A percentile compares a stretch with the other conserved stretches of the same genome.
Evolutionary conservation across 129 eudicot genomes (phyloP).

Genomic region (Ambrosia trifida): DNA sequence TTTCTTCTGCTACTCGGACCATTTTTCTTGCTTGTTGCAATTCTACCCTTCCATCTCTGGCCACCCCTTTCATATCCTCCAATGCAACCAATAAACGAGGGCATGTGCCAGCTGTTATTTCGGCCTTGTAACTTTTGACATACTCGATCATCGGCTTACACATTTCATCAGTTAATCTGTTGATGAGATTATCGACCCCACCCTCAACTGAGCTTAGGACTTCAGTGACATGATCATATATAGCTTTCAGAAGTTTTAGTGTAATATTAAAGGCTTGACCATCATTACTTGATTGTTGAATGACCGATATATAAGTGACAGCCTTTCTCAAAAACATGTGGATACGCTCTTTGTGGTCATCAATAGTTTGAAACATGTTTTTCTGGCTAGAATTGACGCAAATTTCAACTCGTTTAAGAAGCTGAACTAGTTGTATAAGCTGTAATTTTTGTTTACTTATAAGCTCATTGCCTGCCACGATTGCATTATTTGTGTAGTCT

Average conservation of each 20-base stretch:
- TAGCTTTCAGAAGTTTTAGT: slow-evolving; percentile 52
- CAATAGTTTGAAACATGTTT: slow-evolving; percentile 47
- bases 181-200: slow-evolving; percentile 58
- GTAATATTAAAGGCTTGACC: slow-evolving; percentile 40
- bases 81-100: slow-evolving; percentile 45
- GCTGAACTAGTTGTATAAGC: slow-evolving; percentile 51
- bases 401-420: slow-evolving; percentile 56
- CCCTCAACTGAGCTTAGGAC: slow-evolving; percentile 60
- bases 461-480: slow-evolving; percentile 60
- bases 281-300: slow-evolving; percentile 49
- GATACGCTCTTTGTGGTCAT: slow-evolving; percentile 44
- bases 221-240: slow-evolving; percentile 40
- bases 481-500: slow-evolving; percentile 47
- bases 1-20: slow-evolving; percentile 51
- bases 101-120: slow-evolving; percentile 55
- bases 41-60: slow-evolving; percentile 47
- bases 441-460: slow-evolving; percentile 52
- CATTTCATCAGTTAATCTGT: slow-evolving; percentile 50
- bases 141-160: slow-evolving; percentile 65
- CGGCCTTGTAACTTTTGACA: slow-evolving; percentile 51
- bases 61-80: slow-evolving; percentile 60
- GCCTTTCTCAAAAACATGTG: slow-evolving; percentile 45
- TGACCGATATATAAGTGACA: slow-evolving; percentile 39
- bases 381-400: slow-evolving; percentile 60
- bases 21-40: slow-evolving; percentile 56